A percentile compares a stretch with the other conserved stretches of the same genome.
Conservation (phyloP, 2,329 filamentous ascomycete species). For the Chaetomium strumarium region DNA sequence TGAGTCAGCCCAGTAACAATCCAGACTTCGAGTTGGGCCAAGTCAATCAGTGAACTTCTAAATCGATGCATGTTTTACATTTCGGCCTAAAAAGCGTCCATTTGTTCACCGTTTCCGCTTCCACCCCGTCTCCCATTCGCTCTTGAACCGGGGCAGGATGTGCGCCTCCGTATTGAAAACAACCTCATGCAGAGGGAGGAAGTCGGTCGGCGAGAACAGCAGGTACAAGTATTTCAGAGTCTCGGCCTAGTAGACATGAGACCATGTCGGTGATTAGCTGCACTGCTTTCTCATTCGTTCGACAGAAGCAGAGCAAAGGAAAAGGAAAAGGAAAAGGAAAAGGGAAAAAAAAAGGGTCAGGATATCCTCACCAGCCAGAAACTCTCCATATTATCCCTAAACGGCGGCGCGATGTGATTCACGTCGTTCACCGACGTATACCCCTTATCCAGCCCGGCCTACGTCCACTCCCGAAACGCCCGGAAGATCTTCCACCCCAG, state of each 20-base stretch:
- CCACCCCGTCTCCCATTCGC: conserved; percentile 55
- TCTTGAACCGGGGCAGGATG: conserved; percentile 75
- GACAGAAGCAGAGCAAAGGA: background rate
- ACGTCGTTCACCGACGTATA: conserved; percentile 82
- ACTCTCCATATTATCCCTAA: conserved; percentile 92
- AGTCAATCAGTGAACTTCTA: too few species aligned
- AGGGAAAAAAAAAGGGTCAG: too few species aligned
- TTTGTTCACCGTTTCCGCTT: conserved; percentile 45
- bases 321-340: background rate
- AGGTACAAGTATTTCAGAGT: conserved; percentile 97
- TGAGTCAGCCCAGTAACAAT: too few species aligned
- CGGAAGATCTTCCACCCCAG: conserved; percentile 99
- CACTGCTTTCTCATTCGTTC: background rate
- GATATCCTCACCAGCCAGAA: conserved; percentile 69
- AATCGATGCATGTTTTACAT: too few species aligned
- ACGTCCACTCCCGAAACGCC: conserved; percentile 78
- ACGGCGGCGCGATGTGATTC: conserved; percentile 60
- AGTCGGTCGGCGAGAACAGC: conserved; percentile 75
- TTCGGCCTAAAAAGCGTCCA: too few species aligned
- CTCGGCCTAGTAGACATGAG: conserved; percentile 69
- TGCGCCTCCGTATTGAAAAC: conserved; percentile 97
- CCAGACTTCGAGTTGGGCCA: too few species aligned
- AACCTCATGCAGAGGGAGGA: conserved; percentile 77
- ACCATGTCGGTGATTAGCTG: background rate
- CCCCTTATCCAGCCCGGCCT: conserved; percentile 68